Percentiles rank a stretch among this genome's conserved stretches.
These are phyloP conservation scores for Cercospora berteroae DNA, from an alignment of 2,329 filamentous ascomycete species.

Conservation along the genomic window DNA sequence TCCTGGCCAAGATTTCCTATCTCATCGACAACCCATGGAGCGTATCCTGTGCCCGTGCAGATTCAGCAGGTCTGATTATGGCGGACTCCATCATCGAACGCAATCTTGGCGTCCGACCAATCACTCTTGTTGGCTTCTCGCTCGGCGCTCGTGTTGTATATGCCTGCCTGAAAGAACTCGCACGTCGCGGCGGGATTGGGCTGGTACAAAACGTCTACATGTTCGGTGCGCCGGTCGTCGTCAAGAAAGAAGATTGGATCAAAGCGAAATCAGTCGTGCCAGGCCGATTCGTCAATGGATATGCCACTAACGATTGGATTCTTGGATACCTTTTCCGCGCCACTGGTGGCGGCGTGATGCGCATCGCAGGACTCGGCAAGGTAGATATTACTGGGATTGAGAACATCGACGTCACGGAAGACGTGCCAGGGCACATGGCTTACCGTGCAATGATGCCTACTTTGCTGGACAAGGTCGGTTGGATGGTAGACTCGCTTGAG, in stretches of 20 bases:
- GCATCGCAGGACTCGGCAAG: constrained; percentile 77
- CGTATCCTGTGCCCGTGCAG: constrained; percentile 89
- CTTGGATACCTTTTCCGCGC: constrained; percentile 89
- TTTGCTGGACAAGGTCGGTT: constrained; percentile 82
- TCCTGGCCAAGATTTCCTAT: constrained; percentile 90
- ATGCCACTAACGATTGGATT: constrained; percentile 95
- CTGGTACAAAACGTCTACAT: constrained; percentile 93
- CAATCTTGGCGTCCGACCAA: constrained; percentile 83
- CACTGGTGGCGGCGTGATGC: constrained; percentile 86
- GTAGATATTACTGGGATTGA: constrained; percentile 82
- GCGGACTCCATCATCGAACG: constrained; percentile 91
- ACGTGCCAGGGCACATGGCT: constrained; percentile 91
- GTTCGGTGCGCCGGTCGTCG: constrained; percentile 88
- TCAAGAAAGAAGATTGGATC: constrained; percentile 85
- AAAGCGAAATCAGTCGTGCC: constrained; percentile 78
- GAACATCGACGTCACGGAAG: constrained; percentile 81
- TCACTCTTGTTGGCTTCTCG: constrained; percentile 93
- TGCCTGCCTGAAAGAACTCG: constrained; percentile 82
- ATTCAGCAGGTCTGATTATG: constrained; percentile 82
- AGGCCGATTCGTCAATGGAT: constrained; percentile 93
- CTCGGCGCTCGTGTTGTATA: constrained; percentile 90
- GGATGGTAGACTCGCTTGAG: constrained; percentile 87
- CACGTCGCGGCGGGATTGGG: constrained; percentile 77
- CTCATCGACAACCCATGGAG: constrained; percentile 98
- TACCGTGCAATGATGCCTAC: constrained; percentile 91